Evolutionary conservation across 2,329 filamentous ascomycete species (phyloP).

Genomic region (Fusarium odoratissimum): DNA sequence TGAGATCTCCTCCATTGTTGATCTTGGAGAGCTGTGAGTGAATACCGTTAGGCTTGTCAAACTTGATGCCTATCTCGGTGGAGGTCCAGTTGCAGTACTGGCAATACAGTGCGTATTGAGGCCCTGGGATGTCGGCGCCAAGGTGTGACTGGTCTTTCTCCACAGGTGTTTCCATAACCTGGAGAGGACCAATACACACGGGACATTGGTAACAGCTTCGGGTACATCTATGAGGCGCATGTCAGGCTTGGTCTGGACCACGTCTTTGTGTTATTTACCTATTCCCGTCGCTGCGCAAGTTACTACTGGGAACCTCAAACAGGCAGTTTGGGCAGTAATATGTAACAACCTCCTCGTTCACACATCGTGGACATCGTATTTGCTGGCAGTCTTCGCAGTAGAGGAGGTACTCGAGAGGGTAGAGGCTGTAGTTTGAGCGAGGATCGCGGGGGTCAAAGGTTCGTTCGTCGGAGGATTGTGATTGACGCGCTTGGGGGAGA

Average conservation of each 20-base stretch:
- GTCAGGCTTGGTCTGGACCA: constrained; percentile 34
- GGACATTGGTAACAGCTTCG: constrained; percentile 97
- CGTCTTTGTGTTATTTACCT: constrained; percentile 66
- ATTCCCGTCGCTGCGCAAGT: constrained; percentile 92
- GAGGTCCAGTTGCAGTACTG: constrained; percentile 95
- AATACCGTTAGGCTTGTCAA: constrained; percentile 90
- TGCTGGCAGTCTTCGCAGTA: constrained; percentile 99
- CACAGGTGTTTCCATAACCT: constrained; percentile 74
- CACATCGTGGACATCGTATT: constrained; percentile 92
- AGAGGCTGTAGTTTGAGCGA: constrained; percentile 90
- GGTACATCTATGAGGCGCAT: constrained; percentile 72
- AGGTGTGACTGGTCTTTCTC: constrained; percentile 56
- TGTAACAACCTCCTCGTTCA: constrained; percentile 91
- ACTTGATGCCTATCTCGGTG: constrained; percentile 87
- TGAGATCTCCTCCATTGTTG: constrained; percentile 68
- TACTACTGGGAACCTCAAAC: constrained; percentile 95
- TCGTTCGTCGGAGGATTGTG: constrained; percentile 67
- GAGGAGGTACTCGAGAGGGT: constrained; percentile 90
- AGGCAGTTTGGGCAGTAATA: constrained; percentile 96
- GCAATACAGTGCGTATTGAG: constrained; percentile 80
- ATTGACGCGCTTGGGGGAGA: constrained; percentile 47
- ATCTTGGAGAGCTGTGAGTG: constrained; percentile 81
- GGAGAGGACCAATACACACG: constrained; percentile 83
- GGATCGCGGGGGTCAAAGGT: constrained; percentile 88
- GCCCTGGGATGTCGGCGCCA: constrained; percentile 52